A percentile compares a stretch with the other conserved stretches of the same genome.
These are phyloP conservation scores for Telfairia occidentalis DNA, from an alignment of 331 rosid genomes.

Conservation along the genomic window DNA sequence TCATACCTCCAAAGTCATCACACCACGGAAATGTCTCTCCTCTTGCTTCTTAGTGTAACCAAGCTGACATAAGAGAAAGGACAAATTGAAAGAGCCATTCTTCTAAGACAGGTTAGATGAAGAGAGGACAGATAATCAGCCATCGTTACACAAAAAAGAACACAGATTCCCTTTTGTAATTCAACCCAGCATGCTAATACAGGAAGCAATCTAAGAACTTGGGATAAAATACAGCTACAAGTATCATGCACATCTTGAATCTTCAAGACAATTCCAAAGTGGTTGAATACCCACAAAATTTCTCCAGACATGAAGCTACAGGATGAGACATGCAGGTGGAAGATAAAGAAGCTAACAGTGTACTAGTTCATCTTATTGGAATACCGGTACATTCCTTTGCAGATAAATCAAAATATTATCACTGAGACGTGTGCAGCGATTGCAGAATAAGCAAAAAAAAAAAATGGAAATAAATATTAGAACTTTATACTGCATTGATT, in stretches of 20 bases:
- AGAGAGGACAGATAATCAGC: not conserved
- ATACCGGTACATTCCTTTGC: not conserved
- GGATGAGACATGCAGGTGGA: not conserved
- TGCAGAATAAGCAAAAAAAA: not conserved
- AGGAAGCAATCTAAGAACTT: not conserved
- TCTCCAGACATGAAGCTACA: not conserved
- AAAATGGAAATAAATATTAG: not conserved
- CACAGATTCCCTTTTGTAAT: not conserved
- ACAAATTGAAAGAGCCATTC: constrained; percentile 17
- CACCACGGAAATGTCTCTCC: constrained; percentile 88
- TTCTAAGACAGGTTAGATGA: not conserved
- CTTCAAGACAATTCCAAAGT: not conserved
- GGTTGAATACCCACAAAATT: not conserved
- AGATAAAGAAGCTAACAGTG: not conserved
- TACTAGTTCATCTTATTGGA: not conserved
- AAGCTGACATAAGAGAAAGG: constrained; percentile 45
- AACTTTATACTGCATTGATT: not conserved
- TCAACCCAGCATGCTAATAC: not conserved
- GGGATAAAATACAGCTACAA: not conserved
- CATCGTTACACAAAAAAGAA: constrained; percentile 5
- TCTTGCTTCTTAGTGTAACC: constrained; percentile 96
- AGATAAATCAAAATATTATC: not conserved
- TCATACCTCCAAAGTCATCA: constrained; percentile 83
- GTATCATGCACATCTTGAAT: not conserved
- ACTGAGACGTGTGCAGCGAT: not conserved